Conservation (phyloP, 768 basidiomycete species). For the Mycena kentingensis region DNA sequence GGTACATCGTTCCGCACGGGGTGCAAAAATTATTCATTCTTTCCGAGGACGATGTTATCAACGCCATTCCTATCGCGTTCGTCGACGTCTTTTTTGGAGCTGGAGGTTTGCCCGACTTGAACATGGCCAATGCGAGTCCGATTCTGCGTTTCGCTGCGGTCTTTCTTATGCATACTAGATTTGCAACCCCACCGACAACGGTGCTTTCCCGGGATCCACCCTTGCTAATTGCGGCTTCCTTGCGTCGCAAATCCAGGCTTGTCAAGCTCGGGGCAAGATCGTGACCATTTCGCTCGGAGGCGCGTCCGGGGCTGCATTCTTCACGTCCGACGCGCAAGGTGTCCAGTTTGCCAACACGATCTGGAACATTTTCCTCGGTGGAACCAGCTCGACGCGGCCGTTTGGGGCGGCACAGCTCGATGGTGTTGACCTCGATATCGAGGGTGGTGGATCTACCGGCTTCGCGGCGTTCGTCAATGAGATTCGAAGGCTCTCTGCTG, state of each 20-base stretch:
- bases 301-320: conserved; percentile 58
- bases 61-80: conserved; percentile 14
- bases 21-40: too few species aligned
- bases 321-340: conserved; percentile 56
- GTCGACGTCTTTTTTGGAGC: conserved; percentile 15
- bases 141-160: background rate
- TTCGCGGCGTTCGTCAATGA: conserved; percentile 57
- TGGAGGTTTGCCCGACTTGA: conserved; percentile 16
- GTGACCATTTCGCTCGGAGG: conserved; percentile 58
- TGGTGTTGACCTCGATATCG: conserved; percentile 73
- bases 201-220: conserved; percentile 58
- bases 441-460: conserved; percentile 54
- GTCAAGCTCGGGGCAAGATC: conserved; percentile 63
- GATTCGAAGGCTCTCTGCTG: conserved; percentile 49
- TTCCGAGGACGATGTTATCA: conserved; percentile 12
- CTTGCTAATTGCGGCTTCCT: conserved; percentile 68
- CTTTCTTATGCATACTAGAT: conserved; percentile 38
- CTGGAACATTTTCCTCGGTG: conserved; percentile 72
- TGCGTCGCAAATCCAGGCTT: conserved; percentile 60
- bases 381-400: conserved; percentile 48
- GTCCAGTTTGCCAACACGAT: conserved; percentile 57
- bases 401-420: conserved; percentile 71
- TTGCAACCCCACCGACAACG: conserved; percentile 48
- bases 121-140: conserved; percentile 18
- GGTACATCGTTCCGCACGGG: conserved; percentile 27